phyloP scores from a whole-genome alignment of 169 alveolate genomes.

The Plasmodium chabaudi region DNA sequence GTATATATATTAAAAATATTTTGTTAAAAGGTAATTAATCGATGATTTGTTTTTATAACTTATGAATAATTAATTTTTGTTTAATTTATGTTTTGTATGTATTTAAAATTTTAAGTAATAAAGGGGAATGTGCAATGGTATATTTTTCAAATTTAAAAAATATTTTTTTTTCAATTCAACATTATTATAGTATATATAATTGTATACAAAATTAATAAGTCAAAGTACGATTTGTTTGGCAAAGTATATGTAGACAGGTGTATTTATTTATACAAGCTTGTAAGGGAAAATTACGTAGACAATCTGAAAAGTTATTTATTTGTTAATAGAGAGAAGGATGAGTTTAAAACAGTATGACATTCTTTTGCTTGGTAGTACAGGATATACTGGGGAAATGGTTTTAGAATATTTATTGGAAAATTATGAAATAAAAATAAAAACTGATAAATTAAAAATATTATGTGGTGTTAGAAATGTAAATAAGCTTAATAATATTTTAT shows the following conservation, averaged over 20 bases:
- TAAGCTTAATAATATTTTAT: slow-evolving; percentile 19
- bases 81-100: too few relatives aligned
- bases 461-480: slow-evolving; percentile 51
- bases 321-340: background rate
- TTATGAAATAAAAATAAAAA: slow-evolving; percentile 25
- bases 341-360: slow-evolving; percentile 47
- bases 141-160: too few relatives aligned
- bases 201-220: too few relatives aligned
- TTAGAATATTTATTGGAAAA: slow-evolving; percentile 58
- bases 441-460: slow-evolving; percentile 34
- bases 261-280: background rate
- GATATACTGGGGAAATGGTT: slow-evolving; percentile 73
- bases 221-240: too few relatives aligned
- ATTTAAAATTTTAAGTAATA: too few relatives aligned
- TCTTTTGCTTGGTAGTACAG: slow-evolving; percentile 62
- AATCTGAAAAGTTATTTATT: background rate
- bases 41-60: too few relatives aligned
- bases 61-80: too few relatives aligned
- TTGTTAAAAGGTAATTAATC: too few relatives aligned
- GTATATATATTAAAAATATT: too few relatives aligned
- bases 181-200: too few relatives aligned
- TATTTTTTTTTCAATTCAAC: too few relatives aligned
- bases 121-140: too few relatives aligned
- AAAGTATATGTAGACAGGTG: background rate
- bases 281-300: background rate